Evolutionary conservation across 495 filamentous ascomycete species (phyloP), one percentile per base, ranked within the genome.

Genomic region (Hapsidospora chrysogenum): DNA sequence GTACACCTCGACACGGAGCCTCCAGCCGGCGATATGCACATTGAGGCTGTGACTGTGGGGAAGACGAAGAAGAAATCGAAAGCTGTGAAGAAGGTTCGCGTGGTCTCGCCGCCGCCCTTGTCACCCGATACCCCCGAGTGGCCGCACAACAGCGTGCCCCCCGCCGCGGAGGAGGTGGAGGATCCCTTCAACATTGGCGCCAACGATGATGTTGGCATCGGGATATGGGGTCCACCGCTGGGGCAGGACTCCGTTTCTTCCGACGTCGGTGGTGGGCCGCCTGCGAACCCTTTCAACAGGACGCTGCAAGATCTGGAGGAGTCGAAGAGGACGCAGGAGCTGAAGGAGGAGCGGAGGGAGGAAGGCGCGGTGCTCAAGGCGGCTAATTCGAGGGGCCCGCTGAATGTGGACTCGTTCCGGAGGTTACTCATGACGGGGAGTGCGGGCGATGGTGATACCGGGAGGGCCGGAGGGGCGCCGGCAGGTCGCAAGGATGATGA

Each of bases 321-420:
- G 13, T 15, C 4, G 9, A 17, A 15, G n/a, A n/a, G n/a, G n/a
- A n/a, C n/a, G n/a, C n/a, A n/a, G 35, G 26, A 19, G 13, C 16
- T 21, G 0, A 30, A 14, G 17, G 35, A n/a, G 34, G 37, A 26
- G 13, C 41, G 9, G 31, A 37, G 13, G 33, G 35, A 33, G 39
- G 40, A 27, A 16, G 33, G 33, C 20, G 33, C 23, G 33, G 33
- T 13, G 19, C 26, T 40, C 21, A 36, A 43, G 26, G 36, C 43
- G 33, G 41, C 31, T n/a, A 38, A 44, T 9, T 28, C 42, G 11
- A 65, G 53, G 36, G 56, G 59, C 15, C 51, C 59, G 1, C 50
- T 78, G 31, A 72, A 77, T 48, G 74, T 79, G 1, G 61, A 72
- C 41, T 68, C 72, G 3, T 78, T 78, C 42, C 66, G 67, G 41